Base-by-base conservation (phyloP, 768 basidiomycete species). In the Lentinus brumalis region DNA sequence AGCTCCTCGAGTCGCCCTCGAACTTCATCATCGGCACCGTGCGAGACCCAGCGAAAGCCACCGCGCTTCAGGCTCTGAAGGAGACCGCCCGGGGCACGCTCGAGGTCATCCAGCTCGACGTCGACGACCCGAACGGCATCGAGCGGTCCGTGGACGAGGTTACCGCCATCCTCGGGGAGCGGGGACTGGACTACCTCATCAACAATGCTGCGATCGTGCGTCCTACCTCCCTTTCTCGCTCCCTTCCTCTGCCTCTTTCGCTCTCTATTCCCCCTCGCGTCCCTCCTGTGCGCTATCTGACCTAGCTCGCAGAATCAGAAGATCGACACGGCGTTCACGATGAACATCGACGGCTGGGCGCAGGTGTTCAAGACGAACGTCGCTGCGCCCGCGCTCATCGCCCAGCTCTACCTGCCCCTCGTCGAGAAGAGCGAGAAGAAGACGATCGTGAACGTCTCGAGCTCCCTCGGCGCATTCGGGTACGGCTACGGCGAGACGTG, bases 131-230 rank as follows among this genome's bases (percentile, higher is more conserved):
- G 40, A 61, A 53, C 12, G 65, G 68, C 29, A 73, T 77, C 56
- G 59, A 68, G 10, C 61, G 41, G 0, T 70, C 73, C 11, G 64
- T 60, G 3, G 50, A 60, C 30, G 42, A 59, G 4, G 67, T 72
- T 11, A 67, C 61, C 40, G 64, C 54, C 40, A 57, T 75, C 30
- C 63, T 78, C n/a, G 69, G 63, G 2, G 64, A 63, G 40, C 30
- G 49, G 0, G 76, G 77, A 6, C 65, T 79, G 6, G 75, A 79
- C 64, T 79, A 77, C 50, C 67, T 79, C 29, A 57, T 78, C 56
- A 79, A 78, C 66, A 78, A 77, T 40, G 76, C 77, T 4, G 77
- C 66, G 0, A 63, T 76, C 18, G 76, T 63, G 30, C 31, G 62
- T 53, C 4, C 10, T n/a, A 30, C 11, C n/a, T 9, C 8, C 30